phyloP scores from a whole-genome alignment of 768 basidiomycete species.

The Psilocybe cyanescens region DNA sequence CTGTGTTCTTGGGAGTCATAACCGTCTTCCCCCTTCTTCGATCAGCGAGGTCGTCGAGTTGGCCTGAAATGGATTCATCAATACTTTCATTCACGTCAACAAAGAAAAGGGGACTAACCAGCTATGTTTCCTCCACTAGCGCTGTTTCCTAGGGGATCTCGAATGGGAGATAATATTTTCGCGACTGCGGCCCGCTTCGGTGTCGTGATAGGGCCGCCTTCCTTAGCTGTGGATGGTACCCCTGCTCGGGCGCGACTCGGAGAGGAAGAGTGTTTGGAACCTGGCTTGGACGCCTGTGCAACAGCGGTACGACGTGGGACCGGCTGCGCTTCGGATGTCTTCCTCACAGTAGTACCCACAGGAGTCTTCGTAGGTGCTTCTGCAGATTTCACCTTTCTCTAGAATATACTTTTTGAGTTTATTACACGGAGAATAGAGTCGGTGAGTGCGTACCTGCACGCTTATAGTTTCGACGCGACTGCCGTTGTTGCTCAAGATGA shows the following conservation, averaged over 20 bases:
- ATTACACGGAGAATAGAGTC: background rate
- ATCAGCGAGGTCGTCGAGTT: constrained; percentile 23
- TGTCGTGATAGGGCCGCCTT: constrained; percentile 9
- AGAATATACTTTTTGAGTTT: constrained; percentile 2
- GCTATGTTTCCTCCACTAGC: constrained; percentile 29
- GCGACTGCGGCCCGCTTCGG: constrained; percentile 20
- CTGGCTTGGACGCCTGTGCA: constrained; percentile 16
- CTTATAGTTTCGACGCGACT: constrained; percentile 54
- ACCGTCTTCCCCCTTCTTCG: constrained; percentile 15
- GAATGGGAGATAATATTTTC: constrained; percentile 41
- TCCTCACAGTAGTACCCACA: constrained; percentile 11
- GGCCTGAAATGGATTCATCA: constrained; percentile 18
- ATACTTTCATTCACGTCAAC: background rate
- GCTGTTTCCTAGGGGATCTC: constrained; percentile 43
- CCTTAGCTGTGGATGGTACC: constrained; percentile 24
- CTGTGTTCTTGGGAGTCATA: constrained; percentile 14
- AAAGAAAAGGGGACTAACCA: constrained; percentile 23
- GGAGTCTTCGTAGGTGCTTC: constrained; percentile 19
- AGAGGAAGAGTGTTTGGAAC: constrained; percentile 24
- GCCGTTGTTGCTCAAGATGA: constrained; percentile 52
- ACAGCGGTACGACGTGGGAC: constrained; percentile 17
- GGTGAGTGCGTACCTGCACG: constrained; percentile 46
- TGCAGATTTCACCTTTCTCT: constrained; percentile 22
- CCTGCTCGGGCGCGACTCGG: constrained; percentile 24
- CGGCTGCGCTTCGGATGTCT: constrained; percentile 19